These are phyloP conservation scores for Tylopilus vinaceipallidus DNA, from an alignment of 768 basidiomycete species.

Conservation along the genomic window DNA sequence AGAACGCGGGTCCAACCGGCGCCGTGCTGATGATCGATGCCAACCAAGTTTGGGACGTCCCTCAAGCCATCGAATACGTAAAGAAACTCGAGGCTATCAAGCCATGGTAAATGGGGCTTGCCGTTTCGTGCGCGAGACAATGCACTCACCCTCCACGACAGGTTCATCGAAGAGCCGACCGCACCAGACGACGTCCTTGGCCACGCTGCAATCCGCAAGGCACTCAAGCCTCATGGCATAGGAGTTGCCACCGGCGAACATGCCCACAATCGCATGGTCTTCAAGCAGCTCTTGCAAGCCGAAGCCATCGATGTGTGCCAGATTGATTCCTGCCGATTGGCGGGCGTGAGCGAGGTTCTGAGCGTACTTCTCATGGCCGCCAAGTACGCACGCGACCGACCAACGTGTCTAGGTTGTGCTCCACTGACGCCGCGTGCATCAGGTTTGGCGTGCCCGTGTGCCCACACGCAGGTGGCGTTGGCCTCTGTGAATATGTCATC, in stretches of 20 bases:
- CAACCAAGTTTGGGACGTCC: slow-evolving; percentile 96
- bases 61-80: slow-evolving; percentile 90
- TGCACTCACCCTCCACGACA: slow-evolving; percentile 23
- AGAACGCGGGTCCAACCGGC: slow-evolving; percentile 94
- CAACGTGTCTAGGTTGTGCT: neutral
- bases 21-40: slow-evolving; percentile 96
- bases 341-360: slow-evolving; percentile 94
- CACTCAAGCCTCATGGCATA: slow-evolving; percentile 77
- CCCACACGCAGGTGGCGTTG: slow-evolving; percentile 95
- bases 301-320: slow-evolving; percentile 94
- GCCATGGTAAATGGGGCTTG: slow-evolving; percentile 64
- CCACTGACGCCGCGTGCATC: slow-evolving; percentile 7
- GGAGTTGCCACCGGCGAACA: slow-evolving; percentile 97
- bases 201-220: slow-evolving; percentile 81
- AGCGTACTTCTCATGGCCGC: slow-evolving; percentile 91
- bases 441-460: slow-evolving; percentile 90
- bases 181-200: slow-evolving; percentile 94
- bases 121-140: neutral
- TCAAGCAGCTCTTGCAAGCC: slow-evolving; percentile 93
- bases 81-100: slow-evolving; percentile 73
- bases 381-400: slow-evolving; percentile 49
- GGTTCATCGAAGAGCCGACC: slow-evolving; percentile 98
- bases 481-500: slow-evolving; percentile 91
- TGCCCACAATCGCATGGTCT: slow-evolving; percentile 93
- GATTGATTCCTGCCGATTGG: slow-evolving; percentile 92